Evolutionary conservation across 83 land plant genomes (phyloP), one percentile per base, ranked within the genome.

Genomic region (Picea abies): DNA sequence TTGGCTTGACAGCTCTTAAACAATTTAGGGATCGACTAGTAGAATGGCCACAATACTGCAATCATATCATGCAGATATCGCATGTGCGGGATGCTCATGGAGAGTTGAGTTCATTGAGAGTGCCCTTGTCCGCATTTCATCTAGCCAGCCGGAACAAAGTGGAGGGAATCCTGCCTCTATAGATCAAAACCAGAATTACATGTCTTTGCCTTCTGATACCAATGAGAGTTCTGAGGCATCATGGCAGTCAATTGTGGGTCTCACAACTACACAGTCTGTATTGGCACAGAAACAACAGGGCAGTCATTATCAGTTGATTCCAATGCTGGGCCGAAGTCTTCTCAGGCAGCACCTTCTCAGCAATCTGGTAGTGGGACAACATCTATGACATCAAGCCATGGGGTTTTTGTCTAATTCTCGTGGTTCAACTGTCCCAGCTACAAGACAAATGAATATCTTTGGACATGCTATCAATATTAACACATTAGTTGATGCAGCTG

Each of bases 21-120:
- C 94, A 94, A 79, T 95, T 95, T 81, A 65, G 80, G 63, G 94
- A 95, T 67, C 99, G n/a, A n/a, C n/a, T n/a, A n/a, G n/a, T n/a
- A n/a, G n/a, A n/a, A n/a, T n/a, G n/a, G n/a, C n/a, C n/a, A 39
- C 98, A 95, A 71, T 95, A 95, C 69, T 97, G 98, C 88, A 95
- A 95, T 83, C 99, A 94, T 85, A 92, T 97, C 49, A 83, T 97
- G 49, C 99, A 97, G 83, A 95, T 95, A 80, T 91, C 98, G 25
- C 99, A 97, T 81, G 83, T 97, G 73, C 91, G 94, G 20, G 86
- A 87, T 26, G 87, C 95, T 23, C 96, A 95, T 81, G 65, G 87
- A 39, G 98, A 94, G 63, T 97, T 83, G 85, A 92, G 26, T 90
- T 86, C 70, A 89, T 95, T 84, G 96, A 95, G 41, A 80, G 90